Conservation (phyloP, 371 early-diverging fungal species). For the Fennellomyces sp. region DNA sequence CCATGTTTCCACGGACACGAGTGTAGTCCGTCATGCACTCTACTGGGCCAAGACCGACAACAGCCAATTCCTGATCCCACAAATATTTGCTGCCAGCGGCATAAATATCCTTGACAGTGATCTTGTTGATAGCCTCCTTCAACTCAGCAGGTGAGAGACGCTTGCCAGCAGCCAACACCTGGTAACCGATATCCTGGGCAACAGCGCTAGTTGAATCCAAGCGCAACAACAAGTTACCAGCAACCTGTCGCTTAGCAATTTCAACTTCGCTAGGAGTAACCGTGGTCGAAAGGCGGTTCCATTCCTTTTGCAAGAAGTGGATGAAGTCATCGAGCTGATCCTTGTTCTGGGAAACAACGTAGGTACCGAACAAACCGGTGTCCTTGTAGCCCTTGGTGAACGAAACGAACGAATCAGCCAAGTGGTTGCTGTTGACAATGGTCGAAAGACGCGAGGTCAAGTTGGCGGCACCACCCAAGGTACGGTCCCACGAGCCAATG, state of each 20-base stretch:
- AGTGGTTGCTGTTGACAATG: constrained; percentile 72
- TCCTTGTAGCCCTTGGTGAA: constrained; percentile 96
- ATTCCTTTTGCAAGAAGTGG: constrained; percentile 87
- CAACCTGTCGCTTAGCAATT: constrained; percentile 94
- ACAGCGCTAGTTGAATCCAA: constrained; percentile 86
- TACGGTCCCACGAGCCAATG: constrained; percentile 92
- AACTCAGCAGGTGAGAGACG: constrained; percentile 82
- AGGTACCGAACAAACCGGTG: constrained; percentile 94
- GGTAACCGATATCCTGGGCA: constrained; percentile 94
- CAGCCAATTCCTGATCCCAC: constrained; percentile 71
- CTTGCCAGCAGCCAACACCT: constrained; percentile 87
- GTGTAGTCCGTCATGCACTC: constrained; percentile 88
- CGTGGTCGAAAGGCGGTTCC: constrained; percentile 83
- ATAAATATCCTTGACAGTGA: constrained; percentile 82
- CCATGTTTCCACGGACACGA: constrained; percentile 79
- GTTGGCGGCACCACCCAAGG: constrained; percentile 80
- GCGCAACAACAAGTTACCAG: constrained; percentile 79
- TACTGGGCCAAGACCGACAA: constrained; percentile 38
- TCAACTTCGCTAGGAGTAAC: constrained; percentile 89
- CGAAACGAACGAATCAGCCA: constrained; percentile 93
- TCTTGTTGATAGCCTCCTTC: constrained; percentile 78
- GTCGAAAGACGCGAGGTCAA: constrained; percentile 84
- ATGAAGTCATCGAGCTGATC: constrained; percentile 81
- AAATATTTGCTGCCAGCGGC: constrained; percentile 82
- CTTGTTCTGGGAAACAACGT: constrained; percentile 80